A percentile compares a stretch with the other conserved stretches of the same genome.
phyloP scores from a whole-genome alignment of 345 rosid species.

The Melaleuca alternifolia region DNA sequence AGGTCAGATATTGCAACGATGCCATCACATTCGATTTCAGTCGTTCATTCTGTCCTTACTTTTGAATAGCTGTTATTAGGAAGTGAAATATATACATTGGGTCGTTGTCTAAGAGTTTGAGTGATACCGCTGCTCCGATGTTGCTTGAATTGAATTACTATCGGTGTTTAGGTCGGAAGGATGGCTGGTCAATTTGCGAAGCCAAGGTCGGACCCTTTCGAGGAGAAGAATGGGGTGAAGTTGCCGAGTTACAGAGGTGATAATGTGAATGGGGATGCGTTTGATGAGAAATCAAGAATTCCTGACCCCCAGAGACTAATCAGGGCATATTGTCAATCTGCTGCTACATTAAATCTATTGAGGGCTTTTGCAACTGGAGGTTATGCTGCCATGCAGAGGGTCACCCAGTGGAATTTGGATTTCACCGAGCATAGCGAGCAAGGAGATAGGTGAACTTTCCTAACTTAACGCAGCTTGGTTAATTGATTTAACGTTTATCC shows the following conservation, averaged over 20 bases:
- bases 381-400: slow-evolving; percentile 14
- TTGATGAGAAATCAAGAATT: slow-evolving; percentile 8
- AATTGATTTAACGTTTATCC: no score
- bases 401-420: slow-evolving; percentile 14
- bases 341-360: slow-evolving; percentile 12
- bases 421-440: slow-evolving; percentile 15
- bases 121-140: neutral
- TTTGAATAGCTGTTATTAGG: neutral
- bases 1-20: neutral
- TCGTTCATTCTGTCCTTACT: neutral
- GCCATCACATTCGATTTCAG: neutral
- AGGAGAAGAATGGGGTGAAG: slow-evolving; percentile 14
- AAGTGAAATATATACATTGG: neutral
- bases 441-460: slow-evolving; percentile 5
- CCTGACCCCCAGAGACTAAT: slow-evolving; percentile 14
- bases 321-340: slow-evolving; percentile 9
- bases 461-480: neutral
- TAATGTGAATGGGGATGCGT: slow-evolving; percentile 9
- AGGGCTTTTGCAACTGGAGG: slow-evolving; percentile 14
- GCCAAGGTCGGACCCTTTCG: slow-evolving; percentile 6
- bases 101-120: neutral
- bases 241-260: slow-evolving; percentile 15
- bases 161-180: slow-evolving; percentile 3
- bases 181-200: slow-evolving; percentile 16
- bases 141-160: neutral